Base-by-base conservation (phyloP, 306 rosid species). In the Pyrus communis region DNA sequence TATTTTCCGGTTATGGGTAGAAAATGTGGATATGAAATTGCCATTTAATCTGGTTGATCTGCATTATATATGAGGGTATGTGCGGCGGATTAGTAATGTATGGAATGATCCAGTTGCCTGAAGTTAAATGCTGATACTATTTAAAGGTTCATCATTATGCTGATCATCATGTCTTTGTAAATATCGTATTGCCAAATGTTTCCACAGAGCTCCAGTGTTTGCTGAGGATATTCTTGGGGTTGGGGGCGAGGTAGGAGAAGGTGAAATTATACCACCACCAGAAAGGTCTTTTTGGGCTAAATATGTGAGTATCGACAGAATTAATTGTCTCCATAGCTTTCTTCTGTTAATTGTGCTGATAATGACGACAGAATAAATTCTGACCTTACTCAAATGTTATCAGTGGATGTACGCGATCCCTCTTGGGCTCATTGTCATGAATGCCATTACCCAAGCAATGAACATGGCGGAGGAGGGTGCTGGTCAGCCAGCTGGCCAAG, bases 371-470 rank as follows among this genome's bases (percentile, higher is more conserved):
- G 52, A 73, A 66, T 63, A 18, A 40, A 43, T 64, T 59, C 46
- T 21, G 9, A 31, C 71, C 30, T 25, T 7, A 19, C 7, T 78
- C 73, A 57, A 68, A 51, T 65, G 73, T 65, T 64, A 60, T 49
- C 89, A 95, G 98, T 95, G 98, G 98, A 95, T 95, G 98, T 95
- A 95, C 78, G 27, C 86, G 83, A 92, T 95, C 62, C 98, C 98
- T 30, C 97, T 95, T 12, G 98, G 98, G 84, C 88, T 95, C 74
- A 90, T 95, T 33, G 86, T 95, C 74, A 92, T 92, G 99, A 95
- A 95, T 61, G 97, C 97, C 35, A 43, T 92, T 67, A 95, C 97
- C 73, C 99, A 95, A 90, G 97, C 97, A 79, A 89, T 87, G 97
- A 95, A 95, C 78, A 80, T 92, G 96, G 88, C 97, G 0, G 98